Evolutionary conservation across 192 early-diverging fungal species (phyloP), one percentile per base, ranked within the genome.

Genomic region (Fimicolochytrium jonesii): DNA sequence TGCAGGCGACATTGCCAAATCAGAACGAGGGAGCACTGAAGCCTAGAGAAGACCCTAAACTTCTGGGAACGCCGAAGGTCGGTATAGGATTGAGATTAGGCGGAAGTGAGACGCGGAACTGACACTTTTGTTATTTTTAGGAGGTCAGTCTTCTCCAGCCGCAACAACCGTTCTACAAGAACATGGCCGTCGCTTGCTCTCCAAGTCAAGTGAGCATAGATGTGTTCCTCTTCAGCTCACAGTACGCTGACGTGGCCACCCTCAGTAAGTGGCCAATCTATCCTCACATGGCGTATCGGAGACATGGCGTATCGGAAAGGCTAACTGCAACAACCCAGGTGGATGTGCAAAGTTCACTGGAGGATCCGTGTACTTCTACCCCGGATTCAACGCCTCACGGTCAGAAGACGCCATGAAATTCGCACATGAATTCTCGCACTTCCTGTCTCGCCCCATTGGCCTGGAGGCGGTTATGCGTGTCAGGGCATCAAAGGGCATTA

Each of bases 391-490:
- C 67, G 91, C 90, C 15, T 77, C 81, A 0, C 83, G 89, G 56
- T 77, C 82, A 10, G 90, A 94, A 65, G 93, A 96, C 64, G 87
- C 87, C 0, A 56, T 82, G 53, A 91, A 92, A 63, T 91, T 96
- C 70, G 77, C 86, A 6, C 77, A 83, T 56, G 95, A 98, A 73
- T 76, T 98, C 54, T 72, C 79, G 1, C 87, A 88, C 54, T 87
- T 90, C 57, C 77, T 98, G 36, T 77, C 88, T 0, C 84, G 88
- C 23, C 80, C 86, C 7, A 76, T 93, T 49, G 93, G 86, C 1
- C 72, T 95, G 35, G 95, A 98, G 64, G 93, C 95, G 7, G 93
- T 98, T 13, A 81, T 98, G 69, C 81, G 95, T 31, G 85, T 98
- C 6, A 86, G 95, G 52, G 90, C 94, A 1, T 92, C 91, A 2